A percentile compares a stretch with the other conserved stretches of the same genome.
These are phyloP conservation scores for Pochonia chlamydosporia DNA, from an alignment of 2,329 filamentous ascomycete species.

Conservation along the genomic window DNA sequence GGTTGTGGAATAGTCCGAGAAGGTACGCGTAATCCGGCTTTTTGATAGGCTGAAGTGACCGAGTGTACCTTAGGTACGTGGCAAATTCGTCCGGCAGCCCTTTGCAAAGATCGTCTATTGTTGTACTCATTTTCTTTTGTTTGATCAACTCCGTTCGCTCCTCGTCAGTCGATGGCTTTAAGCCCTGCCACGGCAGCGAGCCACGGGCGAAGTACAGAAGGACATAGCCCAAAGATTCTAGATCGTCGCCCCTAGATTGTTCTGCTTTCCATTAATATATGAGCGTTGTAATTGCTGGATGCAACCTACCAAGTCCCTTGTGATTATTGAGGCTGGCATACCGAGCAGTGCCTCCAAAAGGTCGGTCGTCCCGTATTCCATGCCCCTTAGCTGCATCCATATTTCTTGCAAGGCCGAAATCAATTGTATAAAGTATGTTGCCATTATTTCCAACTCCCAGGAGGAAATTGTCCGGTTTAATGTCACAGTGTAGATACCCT, in stretches of 20 bases:
- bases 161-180: conserved; percentile 38
- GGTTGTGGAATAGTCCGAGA: conserved; percentile 68
- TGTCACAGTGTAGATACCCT: conserved; percentile 98
- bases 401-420: conserved; percentile 82
- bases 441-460: conserved; percentile 99
- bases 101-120: conserved; percentile 66
- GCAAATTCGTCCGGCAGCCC: conserved; percentile 71
- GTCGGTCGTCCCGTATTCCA: not conserved
- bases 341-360: not conserved
- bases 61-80: conserved; percentile 71
- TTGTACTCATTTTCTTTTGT: conserved; percentile 37
- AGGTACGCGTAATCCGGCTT: conserved; percentile 74
- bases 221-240: not conserved
- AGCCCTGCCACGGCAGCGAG: not conserved
- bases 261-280: not conserved
- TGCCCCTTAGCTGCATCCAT: not conserved
- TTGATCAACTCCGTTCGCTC: conserved; percentile 46
- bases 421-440: conserved; percentile 98
- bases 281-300: not conserved
- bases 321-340: conserved; percentile 1
- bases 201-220: not conserved
- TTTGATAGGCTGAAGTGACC: conserved; percentile 66
- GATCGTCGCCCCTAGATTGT: not conserved
- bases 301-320: not conserved
- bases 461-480: conserved; percentile 99